A percentile compares a stretch with the other conserved stretches of the same genome.
These are phyloP conservation scores for Coemansia sp. DNA, from an alignment of 192 early-diverging fungal genomes.

Conservation along the genomic window DNA sequence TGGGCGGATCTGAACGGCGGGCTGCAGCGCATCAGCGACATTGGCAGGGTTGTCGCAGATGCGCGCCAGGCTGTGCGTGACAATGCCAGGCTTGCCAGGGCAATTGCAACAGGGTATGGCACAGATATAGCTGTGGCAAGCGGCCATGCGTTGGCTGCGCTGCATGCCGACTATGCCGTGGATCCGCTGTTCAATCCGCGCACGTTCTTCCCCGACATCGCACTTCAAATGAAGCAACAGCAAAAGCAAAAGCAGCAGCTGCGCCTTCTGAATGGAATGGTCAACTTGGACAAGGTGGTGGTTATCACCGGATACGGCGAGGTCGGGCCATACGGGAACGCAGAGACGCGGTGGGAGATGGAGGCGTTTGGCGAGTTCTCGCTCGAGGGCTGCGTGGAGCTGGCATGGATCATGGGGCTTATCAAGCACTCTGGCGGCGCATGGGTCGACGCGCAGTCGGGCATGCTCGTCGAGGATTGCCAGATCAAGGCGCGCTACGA, in stretches of 20 bases:
- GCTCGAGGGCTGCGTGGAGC: slow-evolving; percentile 79
- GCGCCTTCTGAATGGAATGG: slow-evolving; percentile 58
- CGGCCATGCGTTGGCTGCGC: slow-evolving; percentile 7
- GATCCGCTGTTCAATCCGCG: slow-evolving; percentile 87
- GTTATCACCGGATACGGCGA: slow-evolving; percentile 94
- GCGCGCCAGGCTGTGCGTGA: slow-evolving; percentile 8
- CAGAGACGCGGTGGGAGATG: slow-evolving; percentile 97
- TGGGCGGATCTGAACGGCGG: slow-evolving; percentile 98
- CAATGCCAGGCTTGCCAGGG: not conserved
- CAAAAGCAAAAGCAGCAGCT: slow-evolving; percentile 50
- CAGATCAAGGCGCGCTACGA: slow-evolving; percentile 94
- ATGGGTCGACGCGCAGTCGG: slow-evolving; percentile 85
- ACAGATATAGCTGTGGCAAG: slow-evolving; percentile 10
- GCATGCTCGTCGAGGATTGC: slow-evolving; percentile 78
- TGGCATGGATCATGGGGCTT: slow-evolving; percentile 98
- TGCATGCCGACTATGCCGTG: slow-evolving; percentile 23
- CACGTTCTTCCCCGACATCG: slow-evolving; percentile 68
- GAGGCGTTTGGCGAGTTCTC: slow-evolving; percentile 75
- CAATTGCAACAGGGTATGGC: slow-evolving; percentile 17
- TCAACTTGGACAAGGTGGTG: slow-evolving; percentile 89
- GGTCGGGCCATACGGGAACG: slow-evolving; percentile 88
- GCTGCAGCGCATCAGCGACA: slow-evolving; percentile 74
- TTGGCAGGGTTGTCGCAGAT: slow-evolving; percentile 6
- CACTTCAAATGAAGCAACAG: too few relatives aligned
- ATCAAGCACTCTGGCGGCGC: slow-evolving; percentile 74